Evolutionary conservation across 208 protist species (phyloP), one percentile per base, ranked within the genome.

Genomic region (Entamoeba moshkovskii): DNA sequence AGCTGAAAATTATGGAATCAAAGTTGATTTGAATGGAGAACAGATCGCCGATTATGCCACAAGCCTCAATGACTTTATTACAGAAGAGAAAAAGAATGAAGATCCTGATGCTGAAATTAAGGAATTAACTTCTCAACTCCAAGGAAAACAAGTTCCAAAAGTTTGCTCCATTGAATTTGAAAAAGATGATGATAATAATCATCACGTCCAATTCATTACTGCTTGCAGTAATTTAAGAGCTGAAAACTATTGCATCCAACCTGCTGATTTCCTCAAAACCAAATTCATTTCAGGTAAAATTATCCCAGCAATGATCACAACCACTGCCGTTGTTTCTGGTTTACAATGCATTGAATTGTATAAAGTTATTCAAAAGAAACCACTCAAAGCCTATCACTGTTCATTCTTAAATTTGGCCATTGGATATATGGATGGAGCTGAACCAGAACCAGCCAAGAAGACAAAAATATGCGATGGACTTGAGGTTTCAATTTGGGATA

Each of bases 301-400:
- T 96, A 99, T 99, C 94, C 99, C 99, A 33, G 99, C 99, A 15
- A 99, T 99, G 96, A 98, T 99, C 91, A 99, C 99, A 29, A 99
- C 99, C 18, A 99, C 99, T 16, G 98, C 99, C 13, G 93, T 99
- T 29, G 98, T 99, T 29, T 98, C 98, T 49, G 99, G 99, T 15
- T 96, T 99, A 4, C 98, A 99, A 1, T 97, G 96, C 93, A 94
- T 99, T 22, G 99, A 99, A 95, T 93, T 99, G 45, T 97, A 98
- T 95, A 99, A 99, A 96, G 96, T 99, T 49, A 92, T 98, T 18
- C 95, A 42, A 48, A 59, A 52, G 11, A 92, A 66, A 42, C 6
- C 59, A 59, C 5, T 94, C 92, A 93, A 92, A 45, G 46, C 47
- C 11, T 94, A 94, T 46, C 85, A 91, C 5, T 66, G 73, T 52